These are phyloP conservation scores for Taphrina deformans DNA, from an alignment of 1,139 yeast genomes.

Conservation along the genomic window DNA sequence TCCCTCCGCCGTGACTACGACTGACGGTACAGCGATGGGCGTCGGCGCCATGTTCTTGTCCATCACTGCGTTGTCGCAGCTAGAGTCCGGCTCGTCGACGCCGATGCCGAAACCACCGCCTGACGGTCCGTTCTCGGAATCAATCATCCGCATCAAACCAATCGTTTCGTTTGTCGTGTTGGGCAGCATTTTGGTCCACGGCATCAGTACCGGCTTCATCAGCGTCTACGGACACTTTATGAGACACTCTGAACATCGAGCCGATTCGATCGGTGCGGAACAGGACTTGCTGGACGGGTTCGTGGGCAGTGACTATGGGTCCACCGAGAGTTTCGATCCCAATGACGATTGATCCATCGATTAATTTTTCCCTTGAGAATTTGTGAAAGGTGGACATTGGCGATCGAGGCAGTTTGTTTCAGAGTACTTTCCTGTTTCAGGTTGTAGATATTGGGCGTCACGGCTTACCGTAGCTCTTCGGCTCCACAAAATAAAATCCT, in stretches of 20 bases:
- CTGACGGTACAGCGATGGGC: conserved; percentile 18
- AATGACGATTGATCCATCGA: background rate
- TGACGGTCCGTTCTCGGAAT: conserved; percentile 3
- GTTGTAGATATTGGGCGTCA: background rate
- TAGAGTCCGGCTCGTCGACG: conserved; percentile 7
- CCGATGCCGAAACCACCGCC: conserved; percentile 9
- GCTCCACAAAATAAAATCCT: background rate
- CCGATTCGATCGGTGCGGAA: conserved; percentile 27
- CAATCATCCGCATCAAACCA: conserved; percentile 13
- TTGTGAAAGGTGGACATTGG: no score
- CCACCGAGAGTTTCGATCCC: background rate
- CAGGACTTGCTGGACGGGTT: conserved; percentile 24
- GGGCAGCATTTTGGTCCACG: conserved; percentile 24
- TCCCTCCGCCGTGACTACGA: no score
- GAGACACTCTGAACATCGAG: conserved; percentile 13
- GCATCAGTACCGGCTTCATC: conserved; percentile 28
- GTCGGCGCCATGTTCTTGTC: conserved; percentile 29
- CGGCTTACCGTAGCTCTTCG: background rate
- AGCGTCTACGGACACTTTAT: conserved; percentile 22
- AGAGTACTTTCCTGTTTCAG: background rate
- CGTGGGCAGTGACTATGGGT: conserved; percentile 23
- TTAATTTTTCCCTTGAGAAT: background rate
- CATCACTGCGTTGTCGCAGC: conserved; percentile 14
- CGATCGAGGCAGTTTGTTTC: no score
- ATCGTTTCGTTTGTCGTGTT: conserved; percentile 26